phyloP scores from a whole-genome alignment of 108 stramenopile genomes.

The Parmales sp. region DNA sequence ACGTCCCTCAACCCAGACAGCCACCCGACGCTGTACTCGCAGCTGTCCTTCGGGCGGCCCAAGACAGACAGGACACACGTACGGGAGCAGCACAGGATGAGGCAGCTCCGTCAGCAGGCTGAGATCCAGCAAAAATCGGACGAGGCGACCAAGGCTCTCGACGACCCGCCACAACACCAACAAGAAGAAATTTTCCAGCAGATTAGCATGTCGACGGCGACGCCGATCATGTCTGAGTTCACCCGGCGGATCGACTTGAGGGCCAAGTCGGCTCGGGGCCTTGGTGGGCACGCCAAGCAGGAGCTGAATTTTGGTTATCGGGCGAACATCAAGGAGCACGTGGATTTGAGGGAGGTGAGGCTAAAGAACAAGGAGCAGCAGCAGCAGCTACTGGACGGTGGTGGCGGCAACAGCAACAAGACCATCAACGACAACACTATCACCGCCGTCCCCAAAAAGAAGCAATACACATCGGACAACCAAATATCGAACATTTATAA shows the following conservation, averaged over 20 bases:
- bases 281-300: background rate
- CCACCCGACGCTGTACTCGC: background rate
- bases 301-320: background rate
- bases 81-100: background rate
- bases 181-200: background rate
- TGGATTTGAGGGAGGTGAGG: conserved; percentile 1
- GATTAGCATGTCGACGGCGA: background rate
- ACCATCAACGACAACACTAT: no score
- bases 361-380: no score
- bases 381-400: no score
- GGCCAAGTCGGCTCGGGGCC: background rate
- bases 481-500: no score
- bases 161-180: background rate
- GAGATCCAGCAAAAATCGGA: background rate
- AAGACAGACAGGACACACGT: background rate
- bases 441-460: no score
- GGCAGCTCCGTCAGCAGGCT: background rate
- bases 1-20: background rate
- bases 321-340: background rate
- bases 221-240: background rate
- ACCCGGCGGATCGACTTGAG: background rate
- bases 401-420: no score
- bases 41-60: background rate
- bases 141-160: background rate
- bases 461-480: no score